phyloP scores from a whole-genome alignment of 441 rosid species.

The Hura crepitans region DNA sequence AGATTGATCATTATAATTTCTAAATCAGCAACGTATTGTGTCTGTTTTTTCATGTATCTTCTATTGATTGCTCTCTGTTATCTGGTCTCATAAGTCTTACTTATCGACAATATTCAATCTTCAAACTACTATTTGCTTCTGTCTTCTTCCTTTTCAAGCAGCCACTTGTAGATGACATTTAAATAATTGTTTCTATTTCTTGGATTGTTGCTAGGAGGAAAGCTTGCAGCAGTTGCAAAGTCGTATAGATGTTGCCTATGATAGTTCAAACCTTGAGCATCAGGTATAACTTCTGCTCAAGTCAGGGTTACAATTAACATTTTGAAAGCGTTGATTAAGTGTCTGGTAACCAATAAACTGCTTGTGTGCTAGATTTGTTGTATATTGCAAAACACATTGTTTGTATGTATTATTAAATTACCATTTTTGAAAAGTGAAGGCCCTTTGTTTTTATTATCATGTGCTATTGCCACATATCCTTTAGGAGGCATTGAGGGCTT shows the following conservation, averaged over 20 bases:
- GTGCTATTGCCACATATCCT: conserved; percentile 16
- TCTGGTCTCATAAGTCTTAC: background rate
- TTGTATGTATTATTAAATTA: background rate
- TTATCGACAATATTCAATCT: background rate
- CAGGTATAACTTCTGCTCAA: conserved; percentile 52
- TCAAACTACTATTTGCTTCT: background rate
- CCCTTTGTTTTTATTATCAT: background rate
- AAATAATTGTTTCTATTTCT: conserved; percentile 13
- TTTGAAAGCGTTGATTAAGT: conserved; percentile 1
- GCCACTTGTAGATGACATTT: background rate
- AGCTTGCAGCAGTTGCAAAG: conserved; percentile 73
- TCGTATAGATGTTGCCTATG: conserved; percentile 83
- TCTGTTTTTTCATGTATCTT: background rate
- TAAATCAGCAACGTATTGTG: background rate
- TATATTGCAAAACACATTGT: background rate
- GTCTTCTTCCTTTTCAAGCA: background rate
- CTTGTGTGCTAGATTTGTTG: conserved; percentile 9
- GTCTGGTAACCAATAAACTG: background rate
- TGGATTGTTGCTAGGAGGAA: conserved; percentile 62
- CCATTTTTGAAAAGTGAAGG: background rate
- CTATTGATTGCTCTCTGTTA: background rate
- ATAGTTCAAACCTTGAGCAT: conserved; percentile 71
- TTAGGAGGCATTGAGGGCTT: conserved; percentile 68
- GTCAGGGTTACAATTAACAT: background rate
- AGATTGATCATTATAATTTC: background rate